Percentiles rank a stretch among this genome's conserved stretches.
These are phyloP conservation scores for Coniosporium tulheliwenetii DNA, from an alignment of 2,329 filamentous ascomycete species.

Conservation along the genomic window DNA sequence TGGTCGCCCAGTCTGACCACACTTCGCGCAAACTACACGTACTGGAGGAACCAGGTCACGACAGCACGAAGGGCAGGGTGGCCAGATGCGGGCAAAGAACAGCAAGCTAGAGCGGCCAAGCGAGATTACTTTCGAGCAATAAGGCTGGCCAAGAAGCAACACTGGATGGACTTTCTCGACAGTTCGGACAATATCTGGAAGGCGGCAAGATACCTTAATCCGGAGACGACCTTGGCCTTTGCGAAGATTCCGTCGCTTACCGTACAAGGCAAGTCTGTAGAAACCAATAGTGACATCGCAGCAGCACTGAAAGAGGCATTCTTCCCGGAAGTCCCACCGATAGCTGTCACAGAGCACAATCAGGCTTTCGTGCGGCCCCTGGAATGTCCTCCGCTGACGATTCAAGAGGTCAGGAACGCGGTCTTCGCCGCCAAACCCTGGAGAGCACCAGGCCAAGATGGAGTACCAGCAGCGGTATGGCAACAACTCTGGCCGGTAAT, in stretches of 20 bases:
- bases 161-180: constrained; percentile 4
- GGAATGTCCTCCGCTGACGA: not conserved
- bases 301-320: not conserved
- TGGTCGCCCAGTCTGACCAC: constrained; percentile 14
- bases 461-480: constrained; percentile 8
- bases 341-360: not conserved
- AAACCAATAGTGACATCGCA: not conserved
- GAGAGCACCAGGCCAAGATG: constrained; percentile 5
- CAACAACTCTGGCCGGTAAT: constrained; percentile 10
- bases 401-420: not conserved
- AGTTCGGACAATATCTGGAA: constrained; percentile 2
- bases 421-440: constrained; percentile 3
- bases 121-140: constrained; percentile 13
- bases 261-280: not conserved
- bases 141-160: constrained; percentile 6
- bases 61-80: constrained; percentile 6
- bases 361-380: too few species aligned
- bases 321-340: not conserved
- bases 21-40: constrained; percentile 12
- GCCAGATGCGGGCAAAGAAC: constrained; percentile 4
- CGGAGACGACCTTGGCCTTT: not conserved
- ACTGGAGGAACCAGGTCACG: constrained; percentile 13
- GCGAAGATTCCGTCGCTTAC: not conserved
- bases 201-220: not conserved
- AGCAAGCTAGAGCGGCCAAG: constrained; percentile 8